Evolutionary conservation across 2,329 filamentous ascomycete genomes (phyloP).

Genomic region (Cladosporium sp.): DNA sequence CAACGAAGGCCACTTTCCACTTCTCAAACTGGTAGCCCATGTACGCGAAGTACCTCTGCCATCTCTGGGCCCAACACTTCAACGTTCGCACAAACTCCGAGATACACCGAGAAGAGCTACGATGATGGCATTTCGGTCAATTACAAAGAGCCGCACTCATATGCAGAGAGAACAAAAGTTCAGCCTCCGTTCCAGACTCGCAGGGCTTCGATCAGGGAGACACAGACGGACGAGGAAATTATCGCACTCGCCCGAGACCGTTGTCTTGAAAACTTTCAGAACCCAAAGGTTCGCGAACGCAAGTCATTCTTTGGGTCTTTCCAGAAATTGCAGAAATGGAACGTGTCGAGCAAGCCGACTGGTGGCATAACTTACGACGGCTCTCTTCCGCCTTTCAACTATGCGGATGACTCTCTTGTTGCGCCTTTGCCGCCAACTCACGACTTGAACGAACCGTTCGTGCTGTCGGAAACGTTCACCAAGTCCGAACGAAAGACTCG

Average conservation of each 20-base stretch:
- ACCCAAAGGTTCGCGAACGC: conserved; percentile 35
- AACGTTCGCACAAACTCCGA: conserved; percentile 19
- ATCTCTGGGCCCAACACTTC: conserved; percentile 1
- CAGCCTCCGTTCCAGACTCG: background rate
- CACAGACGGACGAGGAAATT: conserved; percentile 23
- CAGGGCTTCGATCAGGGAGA: conserved; percentile 18
- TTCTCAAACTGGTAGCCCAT: conserved; percentile 16
- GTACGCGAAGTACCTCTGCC: conserved; percentile 13
- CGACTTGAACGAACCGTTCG: background rate
- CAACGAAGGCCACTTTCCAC: conserved; percentile 11
- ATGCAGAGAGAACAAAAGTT: conserved; percentile 11
- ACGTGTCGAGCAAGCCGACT: background rate
- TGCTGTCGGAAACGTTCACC: background rate
- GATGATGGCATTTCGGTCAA: conserved; percentile 9
- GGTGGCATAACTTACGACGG: conserved; percentile 20
- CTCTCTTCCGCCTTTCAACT: conserved; percentile 23
- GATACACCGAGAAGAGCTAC: conserved; percentile 14
- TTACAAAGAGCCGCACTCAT: conserved; percentile 7
- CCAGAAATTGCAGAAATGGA: conserved; percentile 31
- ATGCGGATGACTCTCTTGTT: conserved; percentile 18
- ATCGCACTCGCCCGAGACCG: conserved; percentile 32
- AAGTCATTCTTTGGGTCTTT: conserved; percentile 41
- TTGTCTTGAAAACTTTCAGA: conserved; percentile 36
- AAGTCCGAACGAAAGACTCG: conserved; percentile 47
- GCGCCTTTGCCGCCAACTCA: conserved; percentile 8